These are phyloP conservation scores for Akanthomyces dipterigenus DNA, from an alignment of 2,329 filamentous ascomycete genomes.

Conservation along the genomic window DNA sequence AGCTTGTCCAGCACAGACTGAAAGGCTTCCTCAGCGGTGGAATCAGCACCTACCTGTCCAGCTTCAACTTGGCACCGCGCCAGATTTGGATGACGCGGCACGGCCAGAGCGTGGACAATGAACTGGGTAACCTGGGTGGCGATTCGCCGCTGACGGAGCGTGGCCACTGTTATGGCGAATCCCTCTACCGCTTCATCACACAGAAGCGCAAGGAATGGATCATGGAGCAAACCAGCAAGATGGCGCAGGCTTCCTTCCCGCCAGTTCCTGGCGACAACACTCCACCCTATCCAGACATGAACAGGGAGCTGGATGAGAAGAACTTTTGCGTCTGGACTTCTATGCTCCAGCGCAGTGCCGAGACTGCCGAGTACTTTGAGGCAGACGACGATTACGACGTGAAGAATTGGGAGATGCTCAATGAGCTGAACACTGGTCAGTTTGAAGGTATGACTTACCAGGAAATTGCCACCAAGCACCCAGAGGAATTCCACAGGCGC, in stretches of 20 bases:
- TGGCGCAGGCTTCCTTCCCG: conserved; percentile 74
- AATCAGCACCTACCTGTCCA: conserved; percentile 89
- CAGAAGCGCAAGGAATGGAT: conserved; percentile 77
- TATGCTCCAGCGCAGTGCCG: conserved; percentile 85
- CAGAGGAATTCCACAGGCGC: conserved; percentile 75
- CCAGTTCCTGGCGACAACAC: conserved; percentile 86
- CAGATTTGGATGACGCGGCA: conserved; percentile 98
- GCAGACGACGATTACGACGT: conserved; percentile 89
- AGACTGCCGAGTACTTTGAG: conserved; percentile 85
- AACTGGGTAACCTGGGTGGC: conserved; percentile 81
- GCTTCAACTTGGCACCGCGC: conserved; percentile 90
- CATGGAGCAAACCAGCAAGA: conserved; percentile 70
- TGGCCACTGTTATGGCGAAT: conserved; percentile 70
- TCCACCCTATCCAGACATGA: conserved; percentile 84
- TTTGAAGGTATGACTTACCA: conserved; percentile 96
- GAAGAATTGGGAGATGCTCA: conserved; percentile 97
- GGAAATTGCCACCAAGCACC: conserved; percentile 73
- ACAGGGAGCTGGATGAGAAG: conserved; percentile 65
- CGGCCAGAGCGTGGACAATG: conserved; percentile 84
- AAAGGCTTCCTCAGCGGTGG: conserved; percentile 87
- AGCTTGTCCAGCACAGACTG: conserved; percentile 84
- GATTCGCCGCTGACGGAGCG: conserved; percentile 78
- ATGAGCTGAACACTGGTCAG: conserved; percentile 86
- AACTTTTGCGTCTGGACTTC: conserved; percentile 98
- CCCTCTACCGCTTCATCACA: conserved; percentile 78